Percentiles rank a stretch among this genome's conserved stretches.
phyloP scores from a whole-genome alignment of 108 stramenopile genomes.

The Stephanodiscus minutulus region DNA sequence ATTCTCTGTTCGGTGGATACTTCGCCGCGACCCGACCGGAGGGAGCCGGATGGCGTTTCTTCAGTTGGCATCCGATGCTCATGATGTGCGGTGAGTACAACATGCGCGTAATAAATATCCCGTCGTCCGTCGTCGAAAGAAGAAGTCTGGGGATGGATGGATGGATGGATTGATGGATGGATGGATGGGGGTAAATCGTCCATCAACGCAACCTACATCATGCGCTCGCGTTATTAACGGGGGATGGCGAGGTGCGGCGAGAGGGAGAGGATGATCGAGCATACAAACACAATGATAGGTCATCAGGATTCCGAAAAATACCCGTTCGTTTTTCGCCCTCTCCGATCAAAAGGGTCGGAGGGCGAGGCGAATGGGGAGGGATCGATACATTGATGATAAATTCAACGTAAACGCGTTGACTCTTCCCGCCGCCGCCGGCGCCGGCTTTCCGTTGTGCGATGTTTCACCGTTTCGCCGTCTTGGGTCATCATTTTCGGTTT shows the following conservation, averaged over 20 bases:
- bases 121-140: too few relatives aligned
- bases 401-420: neutral
- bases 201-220: too few relatives aligned
- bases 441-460: too few relatives aligned
- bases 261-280: constrained; percentile 17
- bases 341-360: constrained; percentile 15
- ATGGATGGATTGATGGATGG: too few relatives aligned
- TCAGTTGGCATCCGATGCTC: constrained; percentile 82
- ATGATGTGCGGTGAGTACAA: constrained; percentile 59
- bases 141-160: too few relatives aligned
- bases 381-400: constrained; percentile 24
- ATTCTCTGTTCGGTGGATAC: constrained; percentile 43
- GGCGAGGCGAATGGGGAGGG: neutral
- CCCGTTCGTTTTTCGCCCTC: neutral
- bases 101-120: too few relatives aligned
- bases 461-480: too few relatives aligned
- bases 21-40: constrained; percentile 55
- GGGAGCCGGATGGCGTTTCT: constrained; percentile 68
- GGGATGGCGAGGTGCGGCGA: neutral
- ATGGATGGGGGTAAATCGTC: too few relatives aligned
- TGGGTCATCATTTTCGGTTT: too few relatives aligned
- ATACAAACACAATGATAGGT: constrained; percentile 29
- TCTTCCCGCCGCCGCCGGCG: neutral
- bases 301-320: constrained; percentile 9
- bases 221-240: too few relatives aligned